phyloP scores from a whole-genome alignment of 1,284 basidiomycete genomes.

The Ceratobasidium papillatum region DNA sequence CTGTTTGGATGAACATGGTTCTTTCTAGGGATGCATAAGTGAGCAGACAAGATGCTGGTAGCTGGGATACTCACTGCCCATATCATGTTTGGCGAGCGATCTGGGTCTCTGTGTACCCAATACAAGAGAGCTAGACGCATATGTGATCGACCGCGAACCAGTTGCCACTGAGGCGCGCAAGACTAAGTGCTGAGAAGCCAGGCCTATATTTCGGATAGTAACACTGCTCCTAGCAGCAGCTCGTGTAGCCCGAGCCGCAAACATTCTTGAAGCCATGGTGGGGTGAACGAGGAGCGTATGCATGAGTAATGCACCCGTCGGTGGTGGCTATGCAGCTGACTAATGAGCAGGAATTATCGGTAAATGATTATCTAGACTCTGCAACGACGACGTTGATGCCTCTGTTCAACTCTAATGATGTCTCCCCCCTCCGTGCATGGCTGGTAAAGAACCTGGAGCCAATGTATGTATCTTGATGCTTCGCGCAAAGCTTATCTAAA shows the following conservation, averaged over 20 bases:
- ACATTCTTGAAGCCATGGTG: slow-evolving; percentile 20
- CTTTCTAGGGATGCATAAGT: slow-evolving; percentile 49
- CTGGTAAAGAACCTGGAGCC: slow-evolving; percentile 84
- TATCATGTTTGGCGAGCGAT: not conserved
- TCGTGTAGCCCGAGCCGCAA: slow-evolving; percentile 20
- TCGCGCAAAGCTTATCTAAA: slow-evolving; percentile 16
- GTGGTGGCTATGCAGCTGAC: slow-evolving; percentile 7
- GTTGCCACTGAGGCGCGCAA: not conserved
- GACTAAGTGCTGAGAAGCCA: not conserved
- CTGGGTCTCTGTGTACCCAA: not conserved
- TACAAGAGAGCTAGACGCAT: not conserved
- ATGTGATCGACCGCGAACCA: slow-evolving; percentile 3
- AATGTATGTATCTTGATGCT: slow-evolving; percentile 63
- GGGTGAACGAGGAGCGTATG: not conserved
- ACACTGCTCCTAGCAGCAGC: not conserved
- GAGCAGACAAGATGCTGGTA: too few relatives aligned
- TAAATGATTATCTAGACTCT: slow-evolving; percentile 21
- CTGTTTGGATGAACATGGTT: slow-evolving; percentile 97
- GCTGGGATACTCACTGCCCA: slow-evolving; percentile 16
- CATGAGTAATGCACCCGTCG: slow-evolving; percentile 13
- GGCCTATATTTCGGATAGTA: not conserved
- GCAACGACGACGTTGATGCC: slow-evolving; percentile 56
- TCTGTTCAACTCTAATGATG: slow-evolving; percentile 62
- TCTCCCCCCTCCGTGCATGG: slow-evolving; percentile 79
- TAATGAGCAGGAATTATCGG: not conserved